These are phyloP conservation scores for Dorcoceras hygrometricum DNA, from an alignment of 257 asterid genomes.

Conservation along the genomic window DNA sequence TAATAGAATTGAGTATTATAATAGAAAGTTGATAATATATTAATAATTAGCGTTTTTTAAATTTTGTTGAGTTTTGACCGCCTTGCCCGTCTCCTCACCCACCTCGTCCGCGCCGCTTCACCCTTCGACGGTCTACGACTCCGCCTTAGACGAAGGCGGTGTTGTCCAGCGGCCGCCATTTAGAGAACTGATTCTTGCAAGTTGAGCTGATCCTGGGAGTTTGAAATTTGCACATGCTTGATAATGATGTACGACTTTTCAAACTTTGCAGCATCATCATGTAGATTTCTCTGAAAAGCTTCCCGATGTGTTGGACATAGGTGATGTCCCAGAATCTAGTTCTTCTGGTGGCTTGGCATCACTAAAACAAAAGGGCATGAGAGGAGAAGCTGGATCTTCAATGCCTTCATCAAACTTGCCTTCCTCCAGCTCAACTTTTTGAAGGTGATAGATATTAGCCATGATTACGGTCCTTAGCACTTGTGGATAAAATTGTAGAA, in stretches of 20 bases:
- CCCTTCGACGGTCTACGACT: too few relatives aligned
- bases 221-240: background rate
- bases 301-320: constrained; percentile 79
- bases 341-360: constrained; percentile 23
- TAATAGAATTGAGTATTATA: too few relatives aligned
- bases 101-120: too few relatives aligned
- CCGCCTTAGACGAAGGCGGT: too few relatives aligned
- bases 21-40: too few relatives aligned
- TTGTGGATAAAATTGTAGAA: constrained; percentile 22
- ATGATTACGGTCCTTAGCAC: constrained; percentile 6
- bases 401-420: constrained; percentile 43
- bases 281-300: constrained; percentile 58
- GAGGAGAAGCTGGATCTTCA: constrained; percentile 44
- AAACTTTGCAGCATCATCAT: constrained; percentile 32
- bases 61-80: too few relatives aligned
- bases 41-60: too few relatives aligned
- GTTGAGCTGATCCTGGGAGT: background rate
- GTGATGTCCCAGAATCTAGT: constrained; percentile 65
- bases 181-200: background rate
- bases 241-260: constrained; percentile 11
- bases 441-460: background rate
- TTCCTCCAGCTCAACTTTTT: constrained; percentile 33
- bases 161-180: too few relatives aligned
- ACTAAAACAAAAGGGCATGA: constrained; percentile 33
- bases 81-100: too few relatives aligned